A percentile compares a stretch with the other conserved stretches of the same genome.
Evolutionary conservation across 148 eudicot species (phyloP).

Genomic region (Chenopodium quinoa): DNA sequence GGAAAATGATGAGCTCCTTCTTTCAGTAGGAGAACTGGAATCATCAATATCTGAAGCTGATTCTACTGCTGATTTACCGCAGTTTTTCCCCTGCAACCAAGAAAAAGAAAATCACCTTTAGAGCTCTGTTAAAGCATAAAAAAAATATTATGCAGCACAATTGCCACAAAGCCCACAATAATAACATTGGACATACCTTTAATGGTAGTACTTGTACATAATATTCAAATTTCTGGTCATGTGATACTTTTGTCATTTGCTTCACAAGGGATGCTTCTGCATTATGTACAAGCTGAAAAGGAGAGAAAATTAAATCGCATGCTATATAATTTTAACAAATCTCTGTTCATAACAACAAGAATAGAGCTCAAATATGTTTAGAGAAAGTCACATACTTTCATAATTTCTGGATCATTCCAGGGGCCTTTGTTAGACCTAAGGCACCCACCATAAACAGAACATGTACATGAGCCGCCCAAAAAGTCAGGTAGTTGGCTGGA

Average conservation of each 20-base stretch:
- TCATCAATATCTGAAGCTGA: constrained; percentile 55
- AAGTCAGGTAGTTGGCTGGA: too few relatives aligned
- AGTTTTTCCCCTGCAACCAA: constrained; percentile 46
- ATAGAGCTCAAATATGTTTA: too few relatives aligned
- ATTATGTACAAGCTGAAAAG: constrained; percentile 51
- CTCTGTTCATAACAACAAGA: too few relatives aligned
- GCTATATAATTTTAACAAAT: background rate
- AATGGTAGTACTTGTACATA: constrained; percentile 47
- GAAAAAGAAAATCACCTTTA: constrained; percentile 5
- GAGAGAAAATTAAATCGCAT: constrained; percentile 5
- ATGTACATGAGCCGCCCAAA: too few relatives aligned
- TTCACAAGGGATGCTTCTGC: constrained; percentile 48
- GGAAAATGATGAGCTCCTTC: constrained; percentile 37
- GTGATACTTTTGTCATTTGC: constrained; percentile 44
- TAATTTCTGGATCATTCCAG: too few relatives aligned
- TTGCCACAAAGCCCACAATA: background rate
- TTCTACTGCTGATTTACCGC: constrained; percentile 40
- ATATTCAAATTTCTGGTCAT: constrained; percentile 44
- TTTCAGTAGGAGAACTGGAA: constrained; percentile 42
- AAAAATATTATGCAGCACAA: too few relatives aligned
- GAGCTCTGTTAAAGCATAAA: background rate
- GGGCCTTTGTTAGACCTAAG: too few relatives aligned
- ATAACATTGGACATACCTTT: constrained; percentile 37
- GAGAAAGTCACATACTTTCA: too few relatives aligned
- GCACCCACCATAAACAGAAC: too few relatives aligned